Percentiles rank a stretch among this genome's conserved stretches.
phyloP scores from a whole-genome alignment of 139 green algal species.

The Closterium sp. region DNA sequence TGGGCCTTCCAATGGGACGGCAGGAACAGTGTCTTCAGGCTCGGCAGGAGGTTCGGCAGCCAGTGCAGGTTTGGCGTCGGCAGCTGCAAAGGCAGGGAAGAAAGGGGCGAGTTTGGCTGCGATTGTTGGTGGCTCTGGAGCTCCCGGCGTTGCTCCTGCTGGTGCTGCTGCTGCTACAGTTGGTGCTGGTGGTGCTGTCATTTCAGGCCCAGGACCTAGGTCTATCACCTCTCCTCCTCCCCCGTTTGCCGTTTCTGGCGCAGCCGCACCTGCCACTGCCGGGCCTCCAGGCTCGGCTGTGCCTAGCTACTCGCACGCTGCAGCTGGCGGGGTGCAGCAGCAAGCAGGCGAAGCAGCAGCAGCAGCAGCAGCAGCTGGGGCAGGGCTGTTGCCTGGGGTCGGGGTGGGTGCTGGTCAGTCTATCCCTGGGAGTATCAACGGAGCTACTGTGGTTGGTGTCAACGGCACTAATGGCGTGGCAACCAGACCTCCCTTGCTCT shows the following conservation, averaged over 20 bases:
- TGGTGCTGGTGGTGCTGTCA: background rate
- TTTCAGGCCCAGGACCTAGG: background rate
- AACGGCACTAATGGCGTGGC: background rate
- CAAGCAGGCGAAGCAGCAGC: constrained; percentile 7
- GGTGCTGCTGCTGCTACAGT: background rate
- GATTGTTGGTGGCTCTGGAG: background rate
- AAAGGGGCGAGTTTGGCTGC: background rate
- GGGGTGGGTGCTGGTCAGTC: background rate
- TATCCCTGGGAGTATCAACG: background rate
- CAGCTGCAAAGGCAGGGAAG: background rate
- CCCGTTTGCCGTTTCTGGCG: background rate
- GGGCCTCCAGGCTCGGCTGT: background rate
- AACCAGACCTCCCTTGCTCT: background rate
- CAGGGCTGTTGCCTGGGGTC: background rate
- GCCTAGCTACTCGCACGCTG: constrained; percentile 4
- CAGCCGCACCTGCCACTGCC: background rate
- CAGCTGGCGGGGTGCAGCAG: constrained; percentile 1
- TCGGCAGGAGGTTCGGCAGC: background rate
- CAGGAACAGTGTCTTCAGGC: background rate
- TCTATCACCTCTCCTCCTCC: background rate
- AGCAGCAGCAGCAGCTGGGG: background rate
- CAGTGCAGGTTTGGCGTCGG: background rate
- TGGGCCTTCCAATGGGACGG: background rate
- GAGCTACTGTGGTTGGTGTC: background rate
- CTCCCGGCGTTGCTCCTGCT: background rate